Conservation (phyloP, 2,329 filamentous ascomycete genomes). For the Exutisphaerella laricina region DNA sequence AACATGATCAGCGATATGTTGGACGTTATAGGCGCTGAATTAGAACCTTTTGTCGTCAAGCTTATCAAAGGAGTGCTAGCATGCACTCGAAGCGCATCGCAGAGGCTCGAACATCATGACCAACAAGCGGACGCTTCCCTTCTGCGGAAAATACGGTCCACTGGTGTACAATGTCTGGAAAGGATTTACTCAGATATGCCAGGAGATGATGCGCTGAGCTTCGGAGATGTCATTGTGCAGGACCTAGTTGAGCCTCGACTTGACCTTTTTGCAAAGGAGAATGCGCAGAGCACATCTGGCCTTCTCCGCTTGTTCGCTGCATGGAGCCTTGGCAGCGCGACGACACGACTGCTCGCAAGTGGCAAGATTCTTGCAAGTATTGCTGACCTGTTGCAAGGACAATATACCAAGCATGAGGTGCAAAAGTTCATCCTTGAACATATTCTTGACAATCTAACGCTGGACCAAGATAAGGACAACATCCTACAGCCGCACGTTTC, state of each 20-base stretch:
- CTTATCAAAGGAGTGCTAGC: constrained; percentile 75
- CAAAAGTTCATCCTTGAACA: constrained; percentile 71
- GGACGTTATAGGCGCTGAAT: constrained; percentile 70
- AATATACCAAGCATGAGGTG: constrained; percentile 78
- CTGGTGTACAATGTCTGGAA: constrained; percentile 76
- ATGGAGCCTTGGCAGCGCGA: constrained; percentile 66
- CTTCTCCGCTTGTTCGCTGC: constrained; percentile 73
- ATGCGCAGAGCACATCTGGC: constrained; percentile 80
- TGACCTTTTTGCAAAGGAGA: constrained; percentile 73
- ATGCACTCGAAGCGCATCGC: constrained; percentile 52
- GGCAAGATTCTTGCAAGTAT: constrained; percentile 59
- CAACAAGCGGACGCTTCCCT: constrained; percentile 47
- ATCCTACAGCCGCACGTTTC: constrained; percentile 63
- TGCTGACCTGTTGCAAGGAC: constrained; percentile 64
- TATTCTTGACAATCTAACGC: constrained; percentile 65
- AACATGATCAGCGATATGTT: constrained; percentile 89
- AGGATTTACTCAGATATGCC: constrained; percentile 70
- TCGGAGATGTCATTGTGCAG: constrained; percentile 63
- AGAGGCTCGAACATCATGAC: constrained; percentile 25
- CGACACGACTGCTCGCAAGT: constrained; percentile 65
- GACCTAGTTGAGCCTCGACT: constrained; percentile 74
- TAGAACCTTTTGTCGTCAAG: constrained; percentile 60
- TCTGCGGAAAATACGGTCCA: constrained; percentile 60
- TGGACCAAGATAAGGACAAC: constrained; percentile 51
- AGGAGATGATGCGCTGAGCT: constrained; percentile 65